These are phyloP conservation scores for Juglanconis oblonga DNA, from an alignment of 2,329 filamentous ascomycete species.

Conservation along the genomic window DNA sequence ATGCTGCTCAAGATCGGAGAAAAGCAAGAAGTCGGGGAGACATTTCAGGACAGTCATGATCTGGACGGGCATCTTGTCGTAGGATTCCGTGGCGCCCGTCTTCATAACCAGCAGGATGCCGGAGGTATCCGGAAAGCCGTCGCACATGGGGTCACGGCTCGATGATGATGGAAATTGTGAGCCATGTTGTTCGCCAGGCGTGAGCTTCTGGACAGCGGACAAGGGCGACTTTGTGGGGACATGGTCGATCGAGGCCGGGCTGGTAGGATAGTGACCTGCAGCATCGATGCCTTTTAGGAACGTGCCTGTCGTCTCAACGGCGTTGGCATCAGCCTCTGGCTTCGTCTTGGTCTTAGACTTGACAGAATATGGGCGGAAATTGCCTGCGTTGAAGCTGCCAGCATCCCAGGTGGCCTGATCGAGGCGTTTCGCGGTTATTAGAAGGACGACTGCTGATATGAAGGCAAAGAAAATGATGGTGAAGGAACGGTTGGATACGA, in stretches of 20 bases:
- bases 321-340: not conserved
- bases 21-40: conserved; percentile 54
- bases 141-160: conserved; percentile 21
- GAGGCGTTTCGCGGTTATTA: conserved; percentile 32
- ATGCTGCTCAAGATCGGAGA: conserved; percentile 52
- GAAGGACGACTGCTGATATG: conserved; percentile 28
- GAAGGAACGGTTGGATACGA: conserved; percentile 29
- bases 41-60: conserved; percentile 52
- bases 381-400: conserved; percentile 24
- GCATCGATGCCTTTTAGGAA: not conserved
- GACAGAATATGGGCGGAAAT: conserved; percentile 17
- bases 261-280: not conserved
- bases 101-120: conserved; percentile 54
- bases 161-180: not conserved
- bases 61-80: conserved; percentile 53
- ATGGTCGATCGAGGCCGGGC: not conserved
- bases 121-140: conserved; percentile 40
- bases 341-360: not conserved
- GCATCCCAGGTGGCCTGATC: conserved; percentile 28
- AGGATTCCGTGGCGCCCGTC: conserved; percentile 56
- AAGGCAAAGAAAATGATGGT: conserved; percentile 25
- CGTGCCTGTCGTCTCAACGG: not conserved
- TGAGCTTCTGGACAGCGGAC: conserved; percentile 20
- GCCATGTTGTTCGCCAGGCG: conserved; percentile 35
- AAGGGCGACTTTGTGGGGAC: not conserved